Base-by-base conservation (phyloP, 306 rosid genomes). In the Medicago arabica region DNA sequence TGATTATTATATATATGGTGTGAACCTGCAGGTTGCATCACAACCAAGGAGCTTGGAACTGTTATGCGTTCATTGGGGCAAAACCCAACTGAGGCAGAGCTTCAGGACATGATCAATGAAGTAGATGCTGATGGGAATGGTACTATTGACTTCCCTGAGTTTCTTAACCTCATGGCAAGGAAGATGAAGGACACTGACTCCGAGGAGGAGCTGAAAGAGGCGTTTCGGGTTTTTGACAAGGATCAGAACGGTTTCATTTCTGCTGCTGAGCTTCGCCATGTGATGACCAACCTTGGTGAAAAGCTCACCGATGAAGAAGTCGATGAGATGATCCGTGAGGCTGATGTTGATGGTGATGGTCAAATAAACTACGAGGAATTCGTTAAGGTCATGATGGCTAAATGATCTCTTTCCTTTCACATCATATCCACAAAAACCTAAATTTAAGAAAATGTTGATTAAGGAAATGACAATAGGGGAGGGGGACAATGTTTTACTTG, bases 231-330 rank as follows among this genome's bases (percentile, higher is more conserved):
- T 53, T 91, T 91, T n/a, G 97, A 89, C 85, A 91, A 91, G 83
- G 97, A 91, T 61, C 97, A 89, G 78, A 91, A 91, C 16, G 97
- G 97, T 2, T 91, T 91, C 89, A 91, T 91, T 63, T 91, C 97
- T 68, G 97, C 97, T 15, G 97, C 97, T 7, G 97, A 91, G 83
- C 88, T 91, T 34, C 97, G 97, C 78, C 97, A 89, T 71, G 97
- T 91, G 77, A 91, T 91, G 97, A 91, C 97, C 63, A 91, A 91
- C 81, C 93, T 91, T 3, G 97, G 97, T 2, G 97, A 91, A 89
- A 91, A 91, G 81, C 91, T 91, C 84, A 91, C 92, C 0, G 96
- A 91, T 19, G 96, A 91, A 44, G 96, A 91, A 76, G 96, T 91
- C 1, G 93, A 90, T 69, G 96, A 90, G 90, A 90, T 90, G 96